Percentiles rank a stretch among this genome's conserved stretches.
phyloP scores from a whole-genome alignment of 225 moss, liverwort and hornwort genomes.

The Bryoerythrophyllum caledonicum region DNA sequence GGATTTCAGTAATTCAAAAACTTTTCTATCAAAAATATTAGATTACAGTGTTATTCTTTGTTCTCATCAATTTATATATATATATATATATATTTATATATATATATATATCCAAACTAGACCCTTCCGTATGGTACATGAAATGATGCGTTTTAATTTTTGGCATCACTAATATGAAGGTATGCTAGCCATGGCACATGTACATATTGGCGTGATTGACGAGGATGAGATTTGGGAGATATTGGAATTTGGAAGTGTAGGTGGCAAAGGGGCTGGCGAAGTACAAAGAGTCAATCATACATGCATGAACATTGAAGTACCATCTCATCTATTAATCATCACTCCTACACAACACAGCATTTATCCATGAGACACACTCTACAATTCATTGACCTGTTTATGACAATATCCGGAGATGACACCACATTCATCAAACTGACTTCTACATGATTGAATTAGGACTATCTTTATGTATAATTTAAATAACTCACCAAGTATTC shows the following conservation, averaged over 20 bases:
- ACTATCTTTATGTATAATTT: too few relatives aligned
- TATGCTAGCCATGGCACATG: background rate
- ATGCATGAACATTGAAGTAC: background rate
- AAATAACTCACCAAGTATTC: too few relatives aligned
- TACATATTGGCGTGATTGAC: background rate
- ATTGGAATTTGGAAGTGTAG: slow-evolving; percentile 13
- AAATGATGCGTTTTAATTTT: background rate
- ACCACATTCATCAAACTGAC: too few relatives aligned
- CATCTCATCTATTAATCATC: background rate
- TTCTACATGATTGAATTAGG: too few relatives aligned
- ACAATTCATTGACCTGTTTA: background rate
- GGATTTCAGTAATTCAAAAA: too few relatives aligned
- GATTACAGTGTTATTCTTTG: too few relatives aligned
- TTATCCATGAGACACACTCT: too few relatives aligned
- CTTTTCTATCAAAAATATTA: too few relatives aligned
- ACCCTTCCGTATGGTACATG: too few relatives aligned
- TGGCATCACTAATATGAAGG: background rate
- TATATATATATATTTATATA: too few relatives aligned
- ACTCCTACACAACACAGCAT: background rate
- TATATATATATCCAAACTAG: too few relatives aligned
- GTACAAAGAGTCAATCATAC: slow-evolving; percentile 5
- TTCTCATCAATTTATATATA: too few relatives aligned
- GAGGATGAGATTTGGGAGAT: slow-evolving; percentile 1
- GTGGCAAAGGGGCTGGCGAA: background rate
- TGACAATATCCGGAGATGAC: background rate